phyloP scores from a whole-genome alignment of 1,139 yeast species.

The Suhomyces chickasaworum region DNA sequence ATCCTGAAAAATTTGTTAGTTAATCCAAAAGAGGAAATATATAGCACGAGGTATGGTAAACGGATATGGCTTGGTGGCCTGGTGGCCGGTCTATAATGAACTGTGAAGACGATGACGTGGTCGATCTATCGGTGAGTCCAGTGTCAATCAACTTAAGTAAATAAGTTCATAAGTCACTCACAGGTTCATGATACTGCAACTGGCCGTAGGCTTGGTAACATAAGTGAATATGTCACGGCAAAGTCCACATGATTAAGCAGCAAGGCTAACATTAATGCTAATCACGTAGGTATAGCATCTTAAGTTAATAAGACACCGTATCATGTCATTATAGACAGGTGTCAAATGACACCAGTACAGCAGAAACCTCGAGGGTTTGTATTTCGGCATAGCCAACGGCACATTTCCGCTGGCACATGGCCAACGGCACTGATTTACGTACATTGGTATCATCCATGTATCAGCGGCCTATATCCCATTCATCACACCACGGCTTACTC shows the following conservation, averaged over 20 bases:
- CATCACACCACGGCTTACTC: slow-evolving; percentile 3
- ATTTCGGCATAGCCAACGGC: background rate
- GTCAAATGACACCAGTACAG: background rate
- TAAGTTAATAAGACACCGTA: slow-evolving; percentile 12
- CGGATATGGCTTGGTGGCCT: slow-evolving; percentile 2
- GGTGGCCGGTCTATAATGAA: slow-evolving; percentile 1
- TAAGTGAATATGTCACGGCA: background rate
- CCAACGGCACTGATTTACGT: background rate
- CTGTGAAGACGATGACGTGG: slow-evolving; percentile 7
- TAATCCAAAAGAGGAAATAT: slow-evolving; percentile 4
- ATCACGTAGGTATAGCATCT: slow-evolving; percentile 3
- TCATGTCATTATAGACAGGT: slow-evolving; percentile 1
- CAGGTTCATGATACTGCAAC: background rate
- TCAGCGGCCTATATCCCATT: slow-evolving; percentile 5
- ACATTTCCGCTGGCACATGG: background rate
- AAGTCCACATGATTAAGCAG: background rate
- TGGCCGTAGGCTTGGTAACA: background rate
- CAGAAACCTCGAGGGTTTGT: background rate
- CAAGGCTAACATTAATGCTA: background rate
- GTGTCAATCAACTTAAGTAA: slow-evolving; percentile 1
- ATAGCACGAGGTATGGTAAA: slow-evolving; percentile 7
- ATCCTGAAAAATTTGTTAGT: slow-evolving; percentile 56
- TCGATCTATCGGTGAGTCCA: slow-evolving; percentile 4
- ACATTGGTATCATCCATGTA: slow-evolving; percentile 3
- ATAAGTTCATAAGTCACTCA: slow-evolving; percentile 4